phyloP scores from a whole-genome alignment of 2,329 filamentous ascomycete genomes.

The Sclerotinia sclerotiorum region DNA sequence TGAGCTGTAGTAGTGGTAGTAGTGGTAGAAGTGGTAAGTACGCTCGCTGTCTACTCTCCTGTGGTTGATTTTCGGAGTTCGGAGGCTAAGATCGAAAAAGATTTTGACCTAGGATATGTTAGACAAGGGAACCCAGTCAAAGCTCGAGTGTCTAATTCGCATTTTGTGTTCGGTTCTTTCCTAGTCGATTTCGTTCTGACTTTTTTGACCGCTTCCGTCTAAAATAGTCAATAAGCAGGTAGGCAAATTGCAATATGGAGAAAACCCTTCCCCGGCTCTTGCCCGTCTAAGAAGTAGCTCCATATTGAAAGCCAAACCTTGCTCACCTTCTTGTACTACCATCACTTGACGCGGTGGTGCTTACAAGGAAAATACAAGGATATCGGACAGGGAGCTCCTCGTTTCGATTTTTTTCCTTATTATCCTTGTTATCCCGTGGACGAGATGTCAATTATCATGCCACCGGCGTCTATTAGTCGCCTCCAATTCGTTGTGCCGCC shows the following conservation, averaged over 20 bases:
- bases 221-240: neutral
- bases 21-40: neutral
- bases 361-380: slow-evolving; percentile 1
- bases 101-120: slow-evolving; percentile 2
- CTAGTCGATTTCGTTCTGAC: neutral
- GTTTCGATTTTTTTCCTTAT: slow-evolving; percentile 1
- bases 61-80: slow-evolving; percentile 14
- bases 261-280: neutral
- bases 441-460: neutral
- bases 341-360: slow-evolving; percentile 7
- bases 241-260: slow-evolving; percentile 8
- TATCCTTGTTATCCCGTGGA: neutral
- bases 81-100: neutral
- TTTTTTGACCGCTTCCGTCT: neutral
- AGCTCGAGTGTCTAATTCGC: neutral
- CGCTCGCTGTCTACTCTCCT: neutral
- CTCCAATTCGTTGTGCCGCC: slow-evolving; percentile 17
- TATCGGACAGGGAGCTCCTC: neutral
- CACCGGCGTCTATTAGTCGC: slow-evolving; percentile 23
- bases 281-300: neutral
- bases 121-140: slow-evolving; percentile 11
- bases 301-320: slow-evolving; percentile 1
- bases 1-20: too few relatives aligned
- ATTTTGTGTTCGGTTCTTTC: neutral
- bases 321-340: slow-evolving; percentile 2